Percentiles rank a stretch among this genome's conserved stretches.
phyloP scores from a whole-genome alignment of 352 stramenopile species.

The Aphanomyces euteiches region DNA sequence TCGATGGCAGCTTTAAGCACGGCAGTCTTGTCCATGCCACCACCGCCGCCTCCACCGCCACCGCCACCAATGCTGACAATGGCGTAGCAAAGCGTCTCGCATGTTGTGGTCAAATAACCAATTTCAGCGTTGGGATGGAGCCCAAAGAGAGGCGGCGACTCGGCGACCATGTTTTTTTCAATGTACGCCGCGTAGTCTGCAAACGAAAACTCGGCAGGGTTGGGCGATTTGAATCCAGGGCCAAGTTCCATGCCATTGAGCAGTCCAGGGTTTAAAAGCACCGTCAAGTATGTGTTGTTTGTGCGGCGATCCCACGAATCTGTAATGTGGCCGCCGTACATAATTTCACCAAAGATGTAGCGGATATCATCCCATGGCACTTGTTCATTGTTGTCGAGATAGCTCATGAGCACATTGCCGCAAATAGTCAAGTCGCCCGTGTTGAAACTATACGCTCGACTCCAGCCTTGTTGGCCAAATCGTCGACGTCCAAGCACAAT shows the following conservation, averaged over 20 bases:
- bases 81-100: slow-evolving; percentile 89
- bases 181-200: slow-evolving; percentile 88
- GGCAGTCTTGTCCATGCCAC: slow-evolving; percentile 62
- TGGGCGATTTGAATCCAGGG: slow-evolving; percentile 91
- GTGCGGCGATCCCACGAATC: slow-evolving; percentile 94
- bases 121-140: slow-evolving; percentile 95
- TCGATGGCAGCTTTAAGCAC: slow-evolving; percentile 84
- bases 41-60: slow-evolving; percentile 44
- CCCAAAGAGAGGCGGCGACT: slow-evolving; percentile 90
- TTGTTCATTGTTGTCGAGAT: slow-evolving; percentile 89
- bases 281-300: slow-evolving; percentile 92
- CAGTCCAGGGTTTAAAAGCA: slow-evolving; percentile 84
- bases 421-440: slow-evolving; percentile 94
- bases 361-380: slow-evolving; percentile 94
- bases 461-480: slow-evolving; percentile 94
- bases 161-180: slow-evolving; percentile 89
- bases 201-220: slow-evolving; percentile 79
- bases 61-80: slow-evolving; percentile 90
- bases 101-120: slow-evolving; percentile 91
- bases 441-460: slow-evolving; percentile 93
- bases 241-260: slow-evolving; percentile 90
- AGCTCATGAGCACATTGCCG: slow-evolving; percentile 90
- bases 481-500: slow-evolving; percentile 89
- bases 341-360: slow-evolving; percentile 96
- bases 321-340: slow-evolving; percentile 96